phyloP scores from a whole-genome alignment of 2,329 filamentous ascomycete genomes.

The Scedosporium boydii region DNA sequence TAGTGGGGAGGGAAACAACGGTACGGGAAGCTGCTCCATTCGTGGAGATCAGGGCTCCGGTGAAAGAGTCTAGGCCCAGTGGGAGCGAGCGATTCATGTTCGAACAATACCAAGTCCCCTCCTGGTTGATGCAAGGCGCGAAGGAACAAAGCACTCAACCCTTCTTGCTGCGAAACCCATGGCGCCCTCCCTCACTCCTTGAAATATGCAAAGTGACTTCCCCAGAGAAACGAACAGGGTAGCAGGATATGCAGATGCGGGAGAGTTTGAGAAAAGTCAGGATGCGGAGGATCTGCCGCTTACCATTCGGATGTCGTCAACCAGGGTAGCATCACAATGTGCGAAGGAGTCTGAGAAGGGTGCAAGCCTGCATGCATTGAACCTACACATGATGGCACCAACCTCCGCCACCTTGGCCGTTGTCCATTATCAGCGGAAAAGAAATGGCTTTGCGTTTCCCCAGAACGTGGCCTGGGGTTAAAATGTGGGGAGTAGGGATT shows the following conservation, averaged over 20 bases:
- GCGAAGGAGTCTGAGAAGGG: not conserved
- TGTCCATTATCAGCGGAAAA: not conserved
- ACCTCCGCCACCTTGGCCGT: not conserved
- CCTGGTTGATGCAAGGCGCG: not conserved
- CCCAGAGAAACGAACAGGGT: not conserved
- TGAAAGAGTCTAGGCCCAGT: no score
- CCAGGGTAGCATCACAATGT: conserved; percentile 1
- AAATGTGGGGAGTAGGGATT: not conserved
- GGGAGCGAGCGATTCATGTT: no score
- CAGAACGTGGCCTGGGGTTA: not conserved
- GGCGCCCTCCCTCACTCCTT: not conserved
- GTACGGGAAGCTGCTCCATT: not conserved
- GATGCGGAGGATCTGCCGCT: not conserved
- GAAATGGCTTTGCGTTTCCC: not conserved
- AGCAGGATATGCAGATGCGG: not conserved
- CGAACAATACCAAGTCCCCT: no score
- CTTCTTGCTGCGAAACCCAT: not conserved
- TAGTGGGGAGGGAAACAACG: not conserved
- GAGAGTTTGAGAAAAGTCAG: not conserved
- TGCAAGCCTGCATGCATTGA: not conserved
- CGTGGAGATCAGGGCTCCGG: no score
- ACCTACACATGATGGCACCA: not conserved
- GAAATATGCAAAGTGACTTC: not conserved
- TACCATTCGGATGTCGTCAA: not conserved
- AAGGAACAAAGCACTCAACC: not conserved